A percentile compares a stretch with the other conserved stretches of the same genome.
Conservation (phyloP, 805 yeast species). For the Metschnikowia vanudenii region DNA sequence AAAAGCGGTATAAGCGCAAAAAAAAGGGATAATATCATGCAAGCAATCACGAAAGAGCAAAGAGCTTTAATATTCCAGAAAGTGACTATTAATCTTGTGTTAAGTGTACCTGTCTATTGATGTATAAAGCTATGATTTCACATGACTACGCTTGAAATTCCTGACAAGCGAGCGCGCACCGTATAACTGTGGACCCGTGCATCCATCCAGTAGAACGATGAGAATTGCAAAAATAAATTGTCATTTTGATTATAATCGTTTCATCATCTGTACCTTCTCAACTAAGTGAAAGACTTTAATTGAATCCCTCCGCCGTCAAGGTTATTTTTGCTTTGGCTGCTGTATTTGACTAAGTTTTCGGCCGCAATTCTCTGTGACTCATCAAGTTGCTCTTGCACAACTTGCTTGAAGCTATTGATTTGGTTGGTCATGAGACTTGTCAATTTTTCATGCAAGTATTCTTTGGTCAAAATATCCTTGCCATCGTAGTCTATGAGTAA, state of each 20-base stretch:
- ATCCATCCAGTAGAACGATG: neutral
- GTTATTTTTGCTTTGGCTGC: neutral
- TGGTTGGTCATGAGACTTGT: conserved; percentile 45
- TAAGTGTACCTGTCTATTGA: neutral
- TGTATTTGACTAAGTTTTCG: conserved; percentile 42
- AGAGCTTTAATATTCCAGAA: neutral
- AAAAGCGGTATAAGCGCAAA: conserved; percentile 6
- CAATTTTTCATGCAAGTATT: conserved; percentile 48
- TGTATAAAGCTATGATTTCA: neutral
- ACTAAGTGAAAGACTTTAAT: conserved; percentile 46
- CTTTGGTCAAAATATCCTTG: conserved; percentile 22
- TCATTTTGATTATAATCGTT: neutral
- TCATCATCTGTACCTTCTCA: neutral
- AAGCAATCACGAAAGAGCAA: neutral
- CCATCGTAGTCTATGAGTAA: conserved; percentile 32
- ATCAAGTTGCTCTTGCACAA: conserved; percentile 39
- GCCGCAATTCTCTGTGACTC: conserved; percentile 41
- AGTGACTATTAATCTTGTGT: neutral
- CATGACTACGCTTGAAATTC: neutral
- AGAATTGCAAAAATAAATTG: neutral
- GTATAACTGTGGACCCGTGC: conserved; percentile 4
- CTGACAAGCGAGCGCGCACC: conserved; percentile 1
- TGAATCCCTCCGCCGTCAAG: conserved; percentile 36
- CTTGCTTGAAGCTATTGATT: conserved; percentile 48
- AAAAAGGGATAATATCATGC: conserved; percentile 1